Evolutionary conservation across 768 basidiomycete species (phyloP), one percentile per base, ranked within the genome.

Genomic region (Phaeotremella fagi): DNA sequence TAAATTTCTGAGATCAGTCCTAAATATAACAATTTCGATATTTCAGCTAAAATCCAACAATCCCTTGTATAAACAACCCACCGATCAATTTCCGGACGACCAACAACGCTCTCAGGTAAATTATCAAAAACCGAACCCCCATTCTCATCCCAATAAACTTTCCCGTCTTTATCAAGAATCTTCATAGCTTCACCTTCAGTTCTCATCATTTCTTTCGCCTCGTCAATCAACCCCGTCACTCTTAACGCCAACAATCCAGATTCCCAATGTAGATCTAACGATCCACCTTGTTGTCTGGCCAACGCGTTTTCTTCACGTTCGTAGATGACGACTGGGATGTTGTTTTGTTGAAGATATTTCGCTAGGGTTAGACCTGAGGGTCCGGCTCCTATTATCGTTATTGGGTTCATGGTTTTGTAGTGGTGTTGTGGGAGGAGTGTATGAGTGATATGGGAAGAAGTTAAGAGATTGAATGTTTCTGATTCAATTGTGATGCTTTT

Each of bases 301-400:
- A 37, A 23, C 9, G 50, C 43, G 20, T 48, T 52, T 27, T 43
- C 25, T 33, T 70, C 69, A 3, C 61, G 57, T 52, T 74, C 72
- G 43, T 65, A 68, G 33, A 74, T 36, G 18, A 59, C 57, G 4
- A 29, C 45, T 1, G 58, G 52, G 45, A 69, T 54, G 20, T 47
- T 14, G 41, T 61, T 51, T 25, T 50, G 50, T 35, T 71, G 67
- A 23, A 74, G 65, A 25, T 60, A 54, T n/a, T 66, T 60, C 12
- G 72, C 71, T 25, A 74, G 57, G 14, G 55, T 44, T 24, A 72
- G 62, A 15, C 72, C 72, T 16, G 67, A 61, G 7, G 65, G 66
- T 12, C 72, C 72, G 12, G 64, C 71, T 16, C 69, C 71, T 27
- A 71, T 38, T 26, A 74, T 67, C 22, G 52, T 45, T 52, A 64